These are phyloP conservation scores for Purpureocillium lavendulum DNA, from an alignment of 2,329 filamentous ascomycete species.

Conservation along the genomic window DNA sequence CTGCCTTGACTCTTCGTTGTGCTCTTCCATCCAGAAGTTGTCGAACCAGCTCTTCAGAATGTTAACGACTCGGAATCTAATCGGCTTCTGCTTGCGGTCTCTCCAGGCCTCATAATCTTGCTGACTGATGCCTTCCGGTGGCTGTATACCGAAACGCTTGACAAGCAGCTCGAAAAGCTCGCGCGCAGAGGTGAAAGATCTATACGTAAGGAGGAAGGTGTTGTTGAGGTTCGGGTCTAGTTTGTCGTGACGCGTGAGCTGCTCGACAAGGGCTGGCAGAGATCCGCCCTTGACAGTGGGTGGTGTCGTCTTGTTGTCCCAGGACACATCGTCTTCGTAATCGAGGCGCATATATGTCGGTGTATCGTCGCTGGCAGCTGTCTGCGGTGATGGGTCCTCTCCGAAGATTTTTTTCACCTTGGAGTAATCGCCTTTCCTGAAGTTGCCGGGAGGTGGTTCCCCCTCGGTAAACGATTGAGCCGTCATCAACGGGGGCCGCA, in stretches of 20 bases:
- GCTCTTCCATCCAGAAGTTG: constrained; percentile 97
- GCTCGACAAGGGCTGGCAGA: constrained; percentile 80
- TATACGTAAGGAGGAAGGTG: constrained; percentile 93
- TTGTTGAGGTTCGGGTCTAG: constrained; percentile 94
- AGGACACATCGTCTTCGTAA: constrained; percentile 80
- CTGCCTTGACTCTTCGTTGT: constrained; percentile 72
- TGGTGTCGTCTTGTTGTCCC: constrained; percentile 71
- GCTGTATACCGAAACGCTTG: constrained; percentile 85
- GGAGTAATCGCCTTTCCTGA: constrained; percentile 51
- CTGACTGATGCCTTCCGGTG: constrained; percentile 69
- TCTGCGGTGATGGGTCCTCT: constrained; percentile 49
- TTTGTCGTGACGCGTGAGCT: constrained; percentile 91
- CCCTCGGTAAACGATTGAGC: constrained; percentile 61
- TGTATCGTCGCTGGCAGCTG: constrained; percentile 55
- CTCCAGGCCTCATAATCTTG: constrained; percentile 81
- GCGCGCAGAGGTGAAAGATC: constrained; percentile 83
- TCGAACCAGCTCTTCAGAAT: constrained; percentile 98
- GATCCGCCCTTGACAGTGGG: constrained; percentile 83
- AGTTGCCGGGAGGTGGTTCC: constrained; percentile 39
- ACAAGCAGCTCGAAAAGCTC: constrained; percentile 92
- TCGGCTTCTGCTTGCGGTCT: constrained; percentile 91
- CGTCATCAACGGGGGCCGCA: constrained; percentile 38
- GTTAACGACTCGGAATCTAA: constrained; percentile 92
- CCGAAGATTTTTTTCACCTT: constrained; percentile 61
- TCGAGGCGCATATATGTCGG: constrained; percentile 82